A percentile compares a stretch with the other conserved stretches of the same genome.
Conservation (phyloP, 169 alveolate species). For the Amoebophrya sp. region DNA sequence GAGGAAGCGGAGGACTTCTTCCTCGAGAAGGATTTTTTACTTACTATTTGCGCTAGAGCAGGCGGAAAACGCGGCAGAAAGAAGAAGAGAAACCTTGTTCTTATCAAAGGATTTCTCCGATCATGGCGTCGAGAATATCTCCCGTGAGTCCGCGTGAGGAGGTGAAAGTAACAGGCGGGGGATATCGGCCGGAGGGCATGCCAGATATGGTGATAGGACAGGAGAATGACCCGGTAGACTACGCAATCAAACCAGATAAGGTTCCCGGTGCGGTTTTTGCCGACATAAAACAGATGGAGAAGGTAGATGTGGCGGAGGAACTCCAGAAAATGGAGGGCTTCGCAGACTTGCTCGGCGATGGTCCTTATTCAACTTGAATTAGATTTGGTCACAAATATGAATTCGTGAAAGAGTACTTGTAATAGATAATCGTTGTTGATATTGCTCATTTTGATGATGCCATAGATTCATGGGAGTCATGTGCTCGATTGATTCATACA, state of each 20-base stretch:
- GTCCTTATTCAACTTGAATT: too few relatives aligned
- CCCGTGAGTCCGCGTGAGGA: neutral
- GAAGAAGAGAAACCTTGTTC: too few relatives aligned
- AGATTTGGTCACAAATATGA: too few relatives aligned
- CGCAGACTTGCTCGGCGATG: neutral
- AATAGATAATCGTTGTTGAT: too few relatives aligned
- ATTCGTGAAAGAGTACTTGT: too few relatives aligned
- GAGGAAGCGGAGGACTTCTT: too few relatives aligned
- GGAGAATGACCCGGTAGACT: neutral
- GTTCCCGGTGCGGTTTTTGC: neutral
- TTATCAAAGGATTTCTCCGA: neutral
- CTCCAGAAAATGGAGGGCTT: neutral
- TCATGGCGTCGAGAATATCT: neutral
- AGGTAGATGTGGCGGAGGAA: neutral
- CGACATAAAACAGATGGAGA: neutral
- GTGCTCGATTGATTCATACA: too few relatives aligned
- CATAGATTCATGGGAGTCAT: too few relatives aligned
- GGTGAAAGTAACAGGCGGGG: neutral
- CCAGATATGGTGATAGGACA: neutral
- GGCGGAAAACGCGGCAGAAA: too few relatives aligned
- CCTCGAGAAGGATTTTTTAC: too few relatives aligned
- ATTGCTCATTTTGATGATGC: too few relatives aligned
- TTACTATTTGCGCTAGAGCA: too few relatives aligned
- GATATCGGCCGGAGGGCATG: neutral
- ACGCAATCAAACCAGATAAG: neutral